Evolutionary conservation across 2,329 filamentous ascomycete species (phyloP).

Genomic region (Colletotrichum destructivum): DNA sequence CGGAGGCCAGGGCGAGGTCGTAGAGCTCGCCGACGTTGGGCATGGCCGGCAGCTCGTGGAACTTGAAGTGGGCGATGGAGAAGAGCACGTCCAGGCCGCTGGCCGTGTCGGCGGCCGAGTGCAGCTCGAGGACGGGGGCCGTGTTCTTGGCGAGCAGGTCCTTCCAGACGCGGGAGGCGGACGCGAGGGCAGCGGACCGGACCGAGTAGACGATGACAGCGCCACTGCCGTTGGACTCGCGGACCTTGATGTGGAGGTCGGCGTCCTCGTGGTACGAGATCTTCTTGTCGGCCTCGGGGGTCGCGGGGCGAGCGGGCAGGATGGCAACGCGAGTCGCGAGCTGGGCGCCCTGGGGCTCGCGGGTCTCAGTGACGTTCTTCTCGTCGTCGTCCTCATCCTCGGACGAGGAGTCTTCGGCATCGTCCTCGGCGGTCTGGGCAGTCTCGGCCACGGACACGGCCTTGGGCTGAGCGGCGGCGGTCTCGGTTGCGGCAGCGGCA

Average conservation of each 20-base stretch:
- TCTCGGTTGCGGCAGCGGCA: slow-evolving; percentile 2
- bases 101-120: slow-evolving; percentile 33
- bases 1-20: slow-evolving; percentile 35
- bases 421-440: slow-evolving; percentile 26
- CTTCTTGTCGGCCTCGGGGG: slow-evolving; percentile 32
- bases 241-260: slow-evolving; percentile 38
- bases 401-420: slow-evolving; percentile 28
- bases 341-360: slow-evolving; percentile 32
- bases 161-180: slow-evolving; percentile 36
- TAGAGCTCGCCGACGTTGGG: slow-evolving; percentile 37
- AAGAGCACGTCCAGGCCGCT: slow-evolving; percentile 34
- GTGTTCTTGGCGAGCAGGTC: slow-evolving; percentile 29
- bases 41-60: slow-evolving; percentile 37
- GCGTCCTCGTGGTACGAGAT: slow-evolving; percentile 37
- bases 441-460: slow-evolving; percentile 22
- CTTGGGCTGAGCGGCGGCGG: slow-evolving; percentile 21
- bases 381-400: slow-evolving; percentile 25
- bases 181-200: slow-evolving; percentile 24
- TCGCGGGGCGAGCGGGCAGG: slow-evolving; percentile 29
- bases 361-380: slow-evolving; percentile 27
- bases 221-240: slow-evolving; percentile 16
- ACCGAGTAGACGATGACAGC: slow-evolving; percentile 30
- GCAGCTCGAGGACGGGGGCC: slow-evolving; percentile 29
- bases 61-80: slow-evolving; percentile 40
- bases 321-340: slow-evolving; percentile 36